These are phyloP conservation scores for Aspergillus conjunctus DNA, from an alignment of 495 filamentous ascomycete genomes.

Conservation along the genomic window DNA sequence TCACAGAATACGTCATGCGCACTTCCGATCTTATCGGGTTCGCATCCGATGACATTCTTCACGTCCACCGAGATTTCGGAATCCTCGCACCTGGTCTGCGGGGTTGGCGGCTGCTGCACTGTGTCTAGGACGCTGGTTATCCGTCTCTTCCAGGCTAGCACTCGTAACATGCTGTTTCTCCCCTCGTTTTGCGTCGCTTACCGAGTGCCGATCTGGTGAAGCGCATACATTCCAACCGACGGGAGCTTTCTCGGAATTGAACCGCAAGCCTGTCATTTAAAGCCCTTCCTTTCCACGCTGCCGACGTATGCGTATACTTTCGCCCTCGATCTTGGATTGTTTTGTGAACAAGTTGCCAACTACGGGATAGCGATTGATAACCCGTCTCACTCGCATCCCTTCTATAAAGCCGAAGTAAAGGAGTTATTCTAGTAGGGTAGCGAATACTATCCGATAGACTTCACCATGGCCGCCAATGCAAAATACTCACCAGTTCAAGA, in stretches of 20 bases:
- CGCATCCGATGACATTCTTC: conserved; percentile 13
- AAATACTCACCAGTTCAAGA: conserved; percentile 46
- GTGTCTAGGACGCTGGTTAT: not conserved
- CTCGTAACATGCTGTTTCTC: not conserved
- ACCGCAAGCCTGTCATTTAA: conserved; percentile 1
- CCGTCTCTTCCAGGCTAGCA: not conserved
- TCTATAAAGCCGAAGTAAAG: too few relatives aligned
- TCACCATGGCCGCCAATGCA: not conserved
- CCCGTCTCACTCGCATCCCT: too few relatives aligned
- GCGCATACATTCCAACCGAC: conserved; percentile 13
- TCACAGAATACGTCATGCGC: not conserved
- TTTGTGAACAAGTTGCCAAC: too few relatives aligned
- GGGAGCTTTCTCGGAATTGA: conserved; percentile 19
- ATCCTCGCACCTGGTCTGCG: conserved; percentile 9
- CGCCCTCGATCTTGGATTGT: not conserved
- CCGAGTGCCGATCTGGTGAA: not conserved
- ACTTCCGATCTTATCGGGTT: conserved; percentile 20
- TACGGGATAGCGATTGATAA: too few relatives aligned
- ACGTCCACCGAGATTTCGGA: conserved; percentile 13
- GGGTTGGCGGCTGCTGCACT: conserved; percentile 13
- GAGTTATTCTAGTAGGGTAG: too few relatives aligned
- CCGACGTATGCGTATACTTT: conserved; percentile 3
- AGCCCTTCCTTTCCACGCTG: not conserved
- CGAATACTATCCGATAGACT: not conserved
- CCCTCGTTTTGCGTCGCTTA: not conserved